Evolutionary conservation across 441 rosid species (phyloP).

Genomic region (Omphalea diandra): DNA sequence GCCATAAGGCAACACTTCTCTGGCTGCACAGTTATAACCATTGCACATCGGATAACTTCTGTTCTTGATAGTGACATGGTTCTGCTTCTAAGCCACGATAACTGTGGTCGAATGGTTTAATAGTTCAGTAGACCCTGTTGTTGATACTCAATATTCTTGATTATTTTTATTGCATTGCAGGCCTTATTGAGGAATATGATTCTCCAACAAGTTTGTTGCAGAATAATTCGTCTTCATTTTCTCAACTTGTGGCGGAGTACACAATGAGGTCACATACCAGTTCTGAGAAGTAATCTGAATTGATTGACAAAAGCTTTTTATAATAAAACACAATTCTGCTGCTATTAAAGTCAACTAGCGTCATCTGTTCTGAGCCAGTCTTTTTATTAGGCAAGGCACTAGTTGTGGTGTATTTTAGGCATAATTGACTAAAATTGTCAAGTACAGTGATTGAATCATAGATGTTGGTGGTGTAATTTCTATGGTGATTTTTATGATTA

Average conservation of each 20-base stretch:
- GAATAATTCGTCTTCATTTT: conserved; percentile 63
- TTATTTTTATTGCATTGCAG: conserved; percentile 28
- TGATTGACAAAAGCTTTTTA: too few species aligned
- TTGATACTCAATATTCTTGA: background rate
- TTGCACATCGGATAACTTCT: conserved; percentile 20
- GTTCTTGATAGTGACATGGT: conserved; percentile 14
- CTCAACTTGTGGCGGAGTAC: conserved; percentile 76
- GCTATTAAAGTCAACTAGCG: background rate
- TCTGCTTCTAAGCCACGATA: background rate
- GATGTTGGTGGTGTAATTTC: too few species aligned
- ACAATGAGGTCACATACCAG: conserved; percentile 49
- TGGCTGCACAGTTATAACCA: background rate
- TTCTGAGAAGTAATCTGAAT: too few species aligned
- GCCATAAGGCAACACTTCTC: conserved; percentile 22
- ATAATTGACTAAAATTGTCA: too few species aligned
- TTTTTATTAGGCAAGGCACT: too few species aligned
- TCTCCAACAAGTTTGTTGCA: conserved; percentile 55
- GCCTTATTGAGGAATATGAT: conserved; percentile 61
- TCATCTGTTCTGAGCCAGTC: too few species aligned
- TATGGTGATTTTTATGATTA: too few species aligned
- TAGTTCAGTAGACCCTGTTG: background rate
- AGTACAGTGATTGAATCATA: too few species aligned
- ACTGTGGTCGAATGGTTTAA: background rate
- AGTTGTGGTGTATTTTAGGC: too few species aligned
- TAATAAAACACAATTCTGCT: background rate